A percentile compares a stretch with the other conserved stretches of the same genome.
Evolutionary conservation across 1,284 basidiomycete genomes (phyloP).

Genomic region (Cutaneotrichosporon sp.): DNA sequence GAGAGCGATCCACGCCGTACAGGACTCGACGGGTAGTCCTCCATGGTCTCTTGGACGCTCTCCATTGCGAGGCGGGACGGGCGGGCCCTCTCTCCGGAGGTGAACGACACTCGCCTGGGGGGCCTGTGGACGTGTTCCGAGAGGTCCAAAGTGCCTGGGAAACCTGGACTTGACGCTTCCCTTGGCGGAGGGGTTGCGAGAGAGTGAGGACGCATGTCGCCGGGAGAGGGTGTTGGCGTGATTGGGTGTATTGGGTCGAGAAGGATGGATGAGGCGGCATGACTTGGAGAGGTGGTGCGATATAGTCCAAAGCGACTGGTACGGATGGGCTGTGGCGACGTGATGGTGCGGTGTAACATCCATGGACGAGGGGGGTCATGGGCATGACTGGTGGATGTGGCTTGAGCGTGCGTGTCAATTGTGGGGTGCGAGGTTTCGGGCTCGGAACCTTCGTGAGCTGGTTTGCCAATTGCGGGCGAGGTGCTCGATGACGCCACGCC

Average conservation of each 20-base stretch:
- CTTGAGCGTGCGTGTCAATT: background rate
- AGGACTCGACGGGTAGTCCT: background rate
- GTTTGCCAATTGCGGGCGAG: background rate
- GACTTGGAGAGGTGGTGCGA: background rate
- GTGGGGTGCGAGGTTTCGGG: background rate
- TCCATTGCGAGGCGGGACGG: background rate
- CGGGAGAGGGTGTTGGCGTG: background rate
- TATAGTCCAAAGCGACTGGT: background rate
- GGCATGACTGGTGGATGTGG: background rate
- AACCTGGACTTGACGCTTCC: background rate
- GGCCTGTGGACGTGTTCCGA: background rate
- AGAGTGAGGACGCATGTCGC: background rate
- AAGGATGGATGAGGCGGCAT: background rate
- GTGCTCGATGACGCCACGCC: background rate
- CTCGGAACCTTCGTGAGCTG: background rate
- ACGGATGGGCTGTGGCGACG: background rate
- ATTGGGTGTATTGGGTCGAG: background rate
- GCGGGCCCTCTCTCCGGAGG: background rate
- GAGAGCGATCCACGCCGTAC: background rate
- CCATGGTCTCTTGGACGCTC: background rate
- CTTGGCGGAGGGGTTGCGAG: background rate
- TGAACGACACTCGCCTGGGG: background rate
- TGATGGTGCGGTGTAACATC: background rate
- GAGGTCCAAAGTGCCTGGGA: background rate
- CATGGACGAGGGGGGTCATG: background rate